Base-by-base conservation (phyloP, 768 basidiomycete species). In the Mycena vulgaris region DNA sequence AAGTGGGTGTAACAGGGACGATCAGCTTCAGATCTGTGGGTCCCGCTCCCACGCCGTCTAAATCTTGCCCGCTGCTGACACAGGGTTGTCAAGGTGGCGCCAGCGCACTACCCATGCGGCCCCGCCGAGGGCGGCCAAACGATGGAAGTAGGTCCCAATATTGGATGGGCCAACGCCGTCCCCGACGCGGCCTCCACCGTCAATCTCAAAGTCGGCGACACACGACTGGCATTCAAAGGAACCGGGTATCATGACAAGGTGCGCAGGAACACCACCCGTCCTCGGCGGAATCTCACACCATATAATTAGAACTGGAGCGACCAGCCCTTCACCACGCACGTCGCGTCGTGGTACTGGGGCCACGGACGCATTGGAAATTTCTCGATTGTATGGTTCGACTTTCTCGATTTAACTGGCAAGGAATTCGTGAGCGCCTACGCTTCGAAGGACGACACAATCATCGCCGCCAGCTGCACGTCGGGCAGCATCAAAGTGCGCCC, bases 111-210 rank as follows among this genome's bases (percentile, higher is more conserved):
- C 39, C 68, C 74, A 4, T 74, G 74, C 25, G 51, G 59, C n/a
- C 64, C 64, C 9, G 39, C 23, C 28, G 25, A 39, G 30, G 60
- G 40, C 23, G 71, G 69, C 0, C 65, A 55, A 25, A 70, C 35
- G n/a, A 33, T 75, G 57, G 23, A 63, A 11, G 33, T 72, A 13
- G 51, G 65, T 21, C 73, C 75, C 1, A 30, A 64, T 30, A 48
- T 74, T 19, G 75, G 75, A 1, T 76, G 73, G 75, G 63, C 71
- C n/a, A 76, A 74, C 25, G 69, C 68, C 17, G 17, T 76, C 23
- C 70, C 75, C 14, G 75, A 75, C 49, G 73, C 75, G 4, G 30
- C 23, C 21, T 42, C 73, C 19, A 37, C 42, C 30, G 71, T 74
- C 23, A 30, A 74, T 19, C 68, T 76, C 25, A 30, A 33, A 19